phyloP scores from a whole-genome alignment of 176 grass and related monocot genomes.

The Aegilops speltoides region DNA sequence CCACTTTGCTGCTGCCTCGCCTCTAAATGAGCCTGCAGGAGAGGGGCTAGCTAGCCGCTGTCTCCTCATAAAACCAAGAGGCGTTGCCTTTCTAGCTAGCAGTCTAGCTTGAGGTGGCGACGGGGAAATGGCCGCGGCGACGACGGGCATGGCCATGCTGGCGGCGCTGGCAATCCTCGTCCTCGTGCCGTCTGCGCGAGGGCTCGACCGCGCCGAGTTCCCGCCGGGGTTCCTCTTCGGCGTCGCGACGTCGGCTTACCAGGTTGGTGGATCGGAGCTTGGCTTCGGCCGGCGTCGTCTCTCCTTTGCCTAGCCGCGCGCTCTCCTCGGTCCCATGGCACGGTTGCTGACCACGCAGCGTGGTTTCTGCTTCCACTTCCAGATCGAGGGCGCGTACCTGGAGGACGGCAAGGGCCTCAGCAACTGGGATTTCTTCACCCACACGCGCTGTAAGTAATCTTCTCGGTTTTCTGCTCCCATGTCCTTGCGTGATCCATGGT shows the following conservation, averaged over 20 bases:
- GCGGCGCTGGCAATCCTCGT: background rate
- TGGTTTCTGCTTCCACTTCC: background rate
- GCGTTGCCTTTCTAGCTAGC: background rate
- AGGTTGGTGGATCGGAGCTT: constrained; percentile 25
- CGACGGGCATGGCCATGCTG: background rate
- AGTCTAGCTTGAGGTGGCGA: background rate
- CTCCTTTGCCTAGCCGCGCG: no score
- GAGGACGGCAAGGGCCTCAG: constrained; percentile 67
- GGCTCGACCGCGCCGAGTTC: constrained; percentile 39
- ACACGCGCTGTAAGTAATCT: constrained; percentile 6
- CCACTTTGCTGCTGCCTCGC: no score
- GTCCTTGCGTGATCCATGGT: background rate
- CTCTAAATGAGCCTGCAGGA: no score
- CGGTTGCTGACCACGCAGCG: no score
- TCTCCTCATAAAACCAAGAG: background rate
- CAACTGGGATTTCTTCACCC: constrained; percentile 92
- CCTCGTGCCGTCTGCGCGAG: background rate
- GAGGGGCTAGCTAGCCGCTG: no score
- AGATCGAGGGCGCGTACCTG: constrained; percentile 85
- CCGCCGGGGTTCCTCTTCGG: constrained; percentile 55
- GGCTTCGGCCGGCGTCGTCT: background rate
- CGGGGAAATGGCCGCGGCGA: background rate
- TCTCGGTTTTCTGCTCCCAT: background rate
- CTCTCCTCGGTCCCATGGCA: no score
- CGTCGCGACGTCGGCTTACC: constrained; percentile 59